phyloP scores from a whole-genome alignment of 2,329 filamentous ascomycete genomes.

The Metarhizium guizhouense region DNA sequence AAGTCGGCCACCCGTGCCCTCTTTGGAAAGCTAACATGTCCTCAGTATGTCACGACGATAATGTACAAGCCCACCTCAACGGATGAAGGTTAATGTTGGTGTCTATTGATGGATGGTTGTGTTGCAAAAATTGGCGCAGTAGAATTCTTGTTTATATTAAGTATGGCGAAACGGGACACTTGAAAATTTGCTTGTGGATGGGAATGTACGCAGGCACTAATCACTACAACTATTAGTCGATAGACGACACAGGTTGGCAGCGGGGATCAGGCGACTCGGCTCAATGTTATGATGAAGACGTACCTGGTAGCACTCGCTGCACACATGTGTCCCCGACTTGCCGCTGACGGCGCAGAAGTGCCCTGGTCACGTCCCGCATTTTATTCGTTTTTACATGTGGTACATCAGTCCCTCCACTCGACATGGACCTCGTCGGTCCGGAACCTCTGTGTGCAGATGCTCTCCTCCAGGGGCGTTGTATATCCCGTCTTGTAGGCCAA shows the following conservation, averaged over 20 bases:
- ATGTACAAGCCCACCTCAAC: slow-evolving; percentile 82
- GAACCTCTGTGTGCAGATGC: slow-evolving; percentile 76
- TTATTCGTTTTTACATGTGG: background rate
- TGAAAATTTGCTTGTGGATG: background rate
- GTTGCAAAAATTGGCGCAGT: background rate
- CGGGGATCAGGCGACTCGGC: background rate
- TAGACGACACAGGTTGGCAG: background rate
- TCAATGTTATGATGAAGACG: background rate
- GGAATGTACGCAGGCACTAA: background rate
- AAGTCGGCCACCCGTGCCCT: background rate
- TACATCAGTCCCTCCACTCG: slow-evolving; percentile 58
- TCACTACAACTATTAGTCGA: background rate
- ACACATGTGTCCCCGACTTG: background rate
- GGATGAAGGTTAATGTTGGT: slow-evolving; percentile 30
- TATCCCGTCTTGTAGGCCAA: slow-evolving; percentile 78
- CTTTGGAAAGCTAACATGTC: background rate
- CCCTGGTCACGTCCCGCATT: background rate
- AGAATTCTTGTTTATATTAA: slow-evolving; percentile 1
- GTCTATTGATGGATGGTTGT: background rate
- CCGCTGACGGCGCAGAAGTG: too few relatives aligned
- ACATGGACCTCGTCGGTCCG: slow-evolving; percentile 75
- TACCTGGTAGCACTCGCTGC: background rate
- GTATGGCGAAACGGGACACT: background rate
- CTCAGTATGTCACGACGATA: slow-evolving; percentile 90
- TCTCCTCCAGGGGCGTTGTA: slow-evolving; percentile 66